A percentile compares a stretch with the other conserved stretches of the same genome.
Evolutionary conservation across 495 filamentous ascomycete genomes (phyloP).

Genomic region (Aspergillus carlsbadensis): DNA sequence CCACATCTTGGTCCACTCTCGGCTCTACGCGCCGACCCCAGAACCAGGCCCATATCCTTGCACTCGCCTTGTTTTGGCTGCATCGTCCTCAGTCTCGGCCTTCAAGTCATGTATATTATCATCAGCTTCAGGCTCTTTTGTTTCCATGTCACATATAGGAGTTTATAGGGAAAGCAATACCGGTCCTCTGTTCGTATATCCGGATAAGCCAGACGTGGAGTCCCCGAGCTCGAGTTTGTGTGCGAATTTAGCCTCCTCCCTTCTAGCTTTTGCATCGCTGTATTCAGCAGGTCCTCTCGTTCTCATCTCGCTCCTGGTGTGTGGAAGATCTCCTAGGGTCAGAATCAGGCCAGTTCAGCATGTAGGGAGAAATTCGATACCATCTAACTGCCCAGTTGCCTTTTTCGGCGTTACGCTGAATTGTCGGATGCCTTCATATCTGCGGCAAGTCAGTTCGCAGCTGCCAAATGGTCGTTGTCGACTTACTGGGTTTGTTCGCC

Average conservation of each 20-base stretch:
- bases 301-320: constrained; percentile 33
- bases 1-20: constrained; percentile 16
- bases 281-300: constrained; percentile 15
- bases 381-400: constrained; percentile 57
- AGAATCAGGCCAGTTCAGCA: not conserved
- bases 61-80: constrained; percentile 47
- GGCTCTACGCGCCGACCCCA: constrained; percentile 52
- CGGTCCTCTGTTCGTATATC: constrained; percentile 36
- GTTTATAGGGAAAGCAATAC: constrained; percentile 24
- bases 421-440: constrained; percentile 60
- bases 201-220: constrained; percentile 14
- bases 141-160: constrained; percentile 24
- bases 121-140: constrained; percentile 37
- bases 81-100: constrained; percentile 34
- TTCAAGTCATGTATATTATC: constrained; percentile 46
- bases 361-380: constrained; percentile 30
- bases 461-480: not conserved
- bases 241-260: constrained; percentile 28
- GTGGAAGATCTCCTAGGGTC: constrained; percentile 20
- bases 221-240: constrained; percentile 32
- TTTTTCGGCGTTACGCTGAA: constrained; percentile 51
- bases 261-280: constrained; percentile 2
- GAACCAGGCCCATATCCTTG: constrained; percentile 62
- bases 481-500: constrained; percentile 11
- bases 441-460: constrained; percentile 21